Conservation (phyloP, 495 filamentous ascomycete species). For the Ramalina intermedia region DNA sequence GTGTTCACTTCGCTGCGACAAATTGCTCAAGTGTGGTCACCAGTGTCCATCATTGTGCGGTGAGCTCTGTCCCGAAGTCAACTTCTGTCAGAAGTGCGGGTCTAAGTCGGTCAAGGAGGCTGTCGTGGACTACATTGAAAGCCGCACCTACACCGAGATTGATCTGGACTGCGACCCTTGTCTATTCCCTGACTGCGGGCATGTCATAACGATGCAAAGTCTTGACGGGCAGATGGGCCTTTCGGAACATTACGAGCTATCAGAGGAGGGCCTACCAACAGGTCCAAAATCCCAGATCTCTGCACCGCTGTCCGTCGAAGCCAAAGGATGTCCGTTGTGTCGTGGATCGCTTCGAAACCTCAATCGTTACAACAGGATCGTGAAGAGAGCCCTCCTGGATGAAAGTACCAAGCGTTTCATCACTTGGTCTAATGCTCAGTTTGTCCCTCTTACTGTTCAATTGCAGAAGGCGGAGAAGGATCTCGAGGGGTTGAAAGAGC, state of each 20-base stretch:
- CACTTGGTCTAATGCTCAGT: constrained; percentile 30
- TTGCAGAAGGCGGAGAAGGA: constrained; percentile 18
- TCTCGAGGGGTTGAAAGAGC: constrained; percentile 13
- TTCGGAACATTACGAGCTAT: neutral
- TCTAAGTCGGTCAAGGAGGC: neutral
- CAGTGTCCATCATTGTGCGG: constrained; percentile 48
- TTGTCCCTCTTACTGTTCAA: constrained; percentile 29
- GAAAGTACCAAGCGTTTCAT: constrained; percentile 54
- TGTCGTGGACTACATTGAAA: constrained; percentile 3
- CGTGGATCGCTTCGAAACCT: constrained; percentile 46
- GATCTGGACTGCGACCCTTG: neutral
- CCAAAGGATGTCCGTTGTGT: constrained; percentile 47
- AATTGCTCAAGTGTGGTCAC: constrained; percentile 43
- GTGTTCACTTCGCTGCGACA: constrained; percentile 45
- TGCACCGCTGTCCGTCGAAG: constrained; percentile 35
- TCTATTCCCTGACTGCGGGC: neutral
- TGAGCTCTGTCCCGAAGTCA: constrained; percentile 37
- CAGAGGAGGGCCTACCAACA: neutral
- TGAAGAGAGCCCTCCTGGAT: constrained; percentile 46
- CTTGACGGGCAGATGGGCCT: neutral
- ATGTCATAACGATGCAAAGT: neutral
- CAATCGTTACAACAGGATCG: constrained; percentile 50
- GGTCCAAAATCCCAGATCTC: constrained; percentile 3
- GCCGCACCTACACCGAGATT: constrained; percentile 1
- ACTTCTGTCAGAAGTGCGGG: constrained; percentile 38